A percentile compares a stretch with the other conserved stretches of the same genome.
These are phyloP conservation scores for Opeltia flavorubescens DNA, from an alignment of 495 filamentous ascomycete genomes.

Conservation along the genomic window DNA sequence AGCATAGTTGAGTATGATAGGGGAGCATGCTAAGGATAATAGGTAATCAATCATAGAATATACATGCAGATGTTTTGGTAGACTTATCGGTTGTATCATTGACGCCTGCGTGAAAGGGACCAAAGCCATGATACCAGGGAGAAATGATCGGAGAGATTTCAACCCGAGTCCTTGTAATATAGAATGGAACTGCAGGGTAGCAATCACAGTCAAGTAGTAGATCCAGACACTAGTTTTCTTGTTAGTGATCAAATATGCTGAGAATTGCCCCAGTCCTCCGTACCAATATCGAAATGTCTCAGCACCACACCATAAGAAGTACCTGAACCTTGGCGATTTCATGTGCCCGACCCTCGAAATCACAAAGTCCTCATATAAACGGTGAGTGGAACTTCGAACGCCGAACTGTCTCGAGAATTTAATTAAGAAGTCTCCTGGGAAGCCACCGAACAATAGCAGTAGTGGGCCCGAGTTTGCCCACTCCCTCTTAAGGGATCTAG, in stretches of 20 bases:
- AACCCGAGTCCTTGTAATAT: slow-evolving; percentile 34
- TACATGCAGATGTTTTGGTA: slow-evolving; percentile 14
- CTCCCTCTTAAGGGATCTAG: slow-evolving; percentile 27
- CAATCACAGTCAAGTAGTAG: slow-evolving; percentile 24
- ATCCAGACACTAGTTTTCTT: slow-evolving; percentile 4
- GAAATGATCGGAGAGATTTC: slow-evolving; percentile 13
- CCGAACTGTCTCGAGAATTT: neutral
- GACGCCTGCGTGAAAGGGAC: slow-evolving; percentile 26
- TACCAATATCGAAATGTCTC: neutral
- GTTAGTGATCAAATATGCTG: neutral
- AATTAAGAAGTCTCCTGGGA: slow-evolving; percentile 22
- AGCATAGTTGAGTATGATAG: neutral
- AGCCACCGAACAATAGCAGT: slow-evolving; percentile 32
- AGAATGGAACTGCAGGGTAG: slow-evolving; percentile 34
- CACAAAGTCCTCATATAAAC: neutral
- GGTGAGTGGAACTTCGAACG: neutral
- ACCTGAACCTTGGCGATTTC: neutral
- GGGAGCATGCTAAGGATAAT: neutral
- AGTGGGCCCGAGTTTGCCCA: slow-evolving; percentile 20
- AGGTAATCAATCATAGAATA: neutral
- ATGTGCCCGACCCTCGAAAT: neutral
- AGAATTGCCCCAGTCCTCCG: neutral
- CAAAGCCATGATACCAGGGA: slow-evolving; percentile 22
- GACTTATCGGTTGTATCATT: slow-evolving; percentile 20
- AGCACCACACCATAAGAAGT: neutral